These are phyloP conservation scores for Cantharellus anzutake DNA, from an alignment of 768 basidiomycete species.

Conservation along the genomic window DNA sequence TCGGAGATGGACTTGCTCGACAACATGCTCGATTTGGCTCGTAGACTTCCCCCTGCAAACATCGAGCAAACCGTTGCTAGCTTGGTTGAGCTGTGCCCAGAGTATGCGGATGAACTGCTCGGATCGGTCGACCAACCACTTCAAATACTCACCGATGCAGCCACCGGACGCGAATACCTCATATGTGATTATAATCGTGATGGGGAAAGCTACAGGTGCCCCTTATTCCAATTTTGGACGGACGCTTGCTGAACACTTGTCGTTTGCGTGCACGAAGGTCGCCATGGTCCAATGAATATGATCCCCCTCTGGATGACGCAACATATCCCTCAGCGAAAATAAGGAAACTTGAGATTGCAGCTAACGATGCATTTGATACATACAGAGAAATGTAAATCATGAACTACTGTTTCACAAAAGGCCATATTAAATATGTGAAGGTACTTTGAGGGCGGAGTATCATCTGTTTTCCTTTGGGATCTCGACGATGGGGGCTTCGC, in stretches of 20 bases:
- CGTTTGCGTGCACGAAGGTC: slow-evolving; percentile 34
- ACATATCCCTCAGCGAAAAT: slow-evolving; percentile 70
- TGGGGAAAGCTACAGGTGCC: slow-evolving; percentile 75
- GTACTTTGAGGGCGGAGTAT: slow-evolving; percentile 97
- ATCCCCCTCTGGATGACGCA: slow-evolving; percentile 76
- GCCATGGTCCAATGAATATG: slow-evolving; percentile 96
- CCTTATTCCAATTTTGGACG: background rate
- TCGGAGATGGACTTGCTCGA: slow-evolving; percentile 43
- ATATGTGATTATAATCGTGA: slow-evolving; percentile 89
- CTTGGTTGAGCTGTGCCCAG: slow-evolving; percentile 70
- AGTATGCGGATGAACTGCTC: slow-evolving; percentile 86
- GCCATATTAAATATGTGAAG: slow-evolving; percentile 19
- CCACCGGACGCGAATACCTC: slow-evolving; percentile 75
- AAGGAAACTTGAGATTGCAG: slow-evolving; percentile 77
- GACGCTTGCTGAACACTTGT: background rate
- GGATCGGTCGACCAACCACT: slow-evolving; percentile 92
- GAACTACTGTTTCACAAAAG: background rate
- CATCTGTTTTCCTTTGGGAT: slow-evolving; percentile 96
- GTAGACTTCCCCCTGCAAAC: slow-evolving; percentile 81
- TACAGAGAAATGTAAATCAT: slow-evolving; percentile 75
- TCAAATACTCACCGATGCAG: slow-evolving; percentile 57
- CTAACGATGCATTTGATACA: slow-evolving; percentile 93
- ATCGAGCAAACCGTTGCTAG: slow-evolving; percentile 75
- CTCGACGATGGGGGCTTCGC: slow-evolving; percentile 92
- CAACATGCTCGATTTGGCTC: slow-evolving; percentile 88